A percentile compares a stretch with the other conserved stretches of the same genome.
Conservation (phyloP, 805 yeast genomes). For the Spathaspora hagerdaliae region DNA sequence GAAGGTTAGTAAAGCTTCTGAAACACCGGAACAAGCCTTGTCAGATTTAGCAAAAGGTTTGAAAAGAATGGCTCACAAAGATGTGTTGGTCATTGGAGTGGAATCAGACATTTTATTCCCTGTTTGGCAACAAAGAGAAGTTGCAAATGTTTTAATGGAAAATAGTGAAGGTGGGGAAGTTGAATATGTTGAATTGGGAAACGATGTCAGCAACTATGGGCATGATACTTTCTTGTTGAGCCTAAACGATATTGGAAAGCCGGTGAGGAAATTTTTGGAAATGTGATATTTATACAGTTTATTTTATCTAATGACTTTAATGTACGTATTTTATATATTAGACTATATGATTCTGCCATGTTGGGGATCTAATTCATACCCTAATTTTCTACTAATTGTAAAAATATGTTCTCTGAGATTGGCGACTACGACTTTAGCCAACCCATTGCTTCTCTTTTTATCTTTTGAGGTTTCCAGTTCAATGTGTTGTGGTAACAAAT, state of each 20-base stretch:
- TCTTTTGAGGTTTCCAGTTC: slow-evolving; percentile 24
- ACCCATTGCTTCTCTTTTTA: slow-evolving; percentile 43
- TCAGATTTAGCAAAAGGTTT: slow-evolving; percentile 67
- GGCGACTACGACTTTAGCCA: slow-evolving; percentile 67
- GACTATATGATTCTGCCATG: slow-evolving; percentile 44
- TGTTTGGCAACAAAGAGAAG: slow-evolving; percentile 89
- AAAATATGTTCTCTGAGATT: slow-evolving; percentile 45
- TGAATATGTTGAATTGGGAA: slow-evolving; percentile 69
- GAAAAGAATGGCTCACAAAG: slow-evolving; percentile 54
- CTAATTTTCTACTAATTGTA: slow-evolving; percentile 49
- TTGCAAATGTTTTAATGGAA: slow-evolving; percentile 53
- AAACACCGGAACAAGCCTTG: slow-evolving; percentile 52
- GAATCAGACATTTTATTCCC: slow-evolving; percentile 90
- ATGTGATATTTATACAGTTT: background rate
- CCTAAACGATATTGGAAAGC: slow-evolving; percentile 74
- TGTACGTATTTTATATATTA: background rate
- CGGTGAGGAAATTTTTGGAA: slow-evolving; percentile 58
- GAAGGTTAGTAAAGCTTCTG: slow-evolving; percentile 42
- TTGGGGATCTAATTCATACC: slow-evolving; percentile 58
- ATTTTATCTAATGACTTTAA: background rate
- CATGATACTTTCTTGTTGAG: slow-evolving; percentile 88
- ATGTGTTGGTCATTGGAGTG: slow-evolving; percentile 82
- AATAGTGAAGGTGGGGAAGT: slow-evolving; percentile 29
- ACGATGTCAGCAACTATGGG: slow-evolving; percentile 76
- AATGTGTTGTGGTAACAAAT: slow-evolving; percentile 63